These are phyloP conservation scores for Ceratocystis colombiana DNA, from an alignment of 2,329 filamentous ascomycete genomes.

Conservation along the genomic window DNA sequence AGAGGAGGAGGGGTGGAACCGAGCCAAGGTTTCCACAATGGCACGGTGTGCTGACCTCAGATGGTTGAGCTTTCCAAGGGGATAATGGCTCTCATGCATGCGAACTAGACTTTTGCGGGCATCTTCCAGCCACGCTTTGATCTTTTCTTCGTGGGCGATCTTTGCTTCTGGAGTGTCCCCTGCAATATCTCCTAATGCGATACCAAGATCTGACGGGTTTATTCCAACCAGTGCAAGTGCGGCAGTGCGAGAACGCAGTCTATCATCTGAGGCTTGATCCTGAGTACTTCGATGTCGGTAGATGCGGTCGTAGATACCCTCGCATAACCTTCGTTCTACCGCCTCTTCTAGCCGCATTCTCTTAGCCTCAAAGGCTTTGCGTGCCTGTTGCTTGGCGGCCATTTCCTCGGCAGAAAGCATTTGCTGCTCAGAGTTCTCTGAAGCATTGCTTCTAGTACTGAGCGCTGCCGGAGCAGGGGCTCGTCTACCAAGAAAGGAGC, in stretches of 20 bases:
- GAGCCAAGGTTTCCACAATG: constrained; percentile 75
- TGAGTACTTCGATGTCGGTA: constrained; percentile 86
- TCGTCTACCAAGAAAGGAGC: constrained; percentile 42
- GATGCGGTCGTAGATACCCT: constrained; percentile 75
- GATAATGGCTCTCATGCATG: constrained; percentile 82
- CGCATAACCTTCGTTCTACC: constrained; percentile 75
- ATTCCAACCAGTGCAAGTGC: constrained; percentile 87
- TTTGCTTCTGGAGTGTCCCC: constrained; percentile 38
- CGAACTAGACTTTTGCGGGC: constrained; percentile 58
- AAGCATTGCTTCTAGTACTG: not conserved
- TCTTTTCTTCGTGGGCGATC: constrained; percentile 53
- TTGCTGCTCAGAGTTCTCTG: constrained; percentile 50
- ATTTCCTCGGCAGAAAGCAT: constrained; percentile 88
- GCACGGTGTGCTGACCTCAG: constrained; percentile 83
- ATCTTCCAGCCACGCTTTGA: constrained; percentile 59
- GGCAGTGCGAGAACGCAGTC: constrained; percentile 85
- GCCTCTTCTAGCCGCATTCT: constrained; percentile 73
- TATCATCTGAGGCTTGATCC: constrained; percentile 90
- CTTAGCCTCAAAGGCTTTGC: constrained; percentile 69
- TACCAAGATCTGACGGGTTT: constrained; percentile 70
- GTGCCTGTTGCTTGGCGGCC: constrained; percentile 64
- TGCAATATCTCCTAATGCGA: constrained; percentile 56
- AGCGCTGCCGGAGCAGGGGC: not conserved
- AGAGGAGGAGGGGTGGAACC: constrained; percentile 58
- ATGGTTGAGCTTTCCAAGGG: constrained; percentile 80